Conservation (phyloP, 495 filamentous ascomycete species). For the Xylona heveae region DNA sequence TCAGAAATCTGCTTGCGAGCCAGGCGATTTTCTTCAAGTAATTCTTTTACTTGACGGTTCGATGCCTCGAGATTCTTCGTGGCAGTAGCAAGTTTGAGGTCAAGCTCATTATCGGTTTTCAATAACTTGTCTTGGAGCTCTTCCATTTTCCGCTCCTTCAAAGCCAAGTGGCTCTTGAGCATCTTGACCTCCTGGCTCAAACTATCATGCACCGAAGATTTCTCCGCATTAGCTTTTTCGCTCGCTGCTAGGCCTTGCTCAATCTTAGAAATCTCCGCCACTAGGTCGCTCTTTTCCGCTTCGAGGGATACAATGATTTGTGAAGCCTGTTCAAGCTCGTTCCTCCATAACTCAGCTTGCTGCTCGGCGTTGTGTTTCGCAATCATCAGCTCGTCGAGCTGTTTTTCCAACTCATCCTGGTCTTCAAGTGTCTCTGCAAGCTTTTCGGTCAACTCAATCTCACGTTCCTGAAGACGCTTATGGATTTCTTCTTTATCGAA, state of each 20-base stretch:
- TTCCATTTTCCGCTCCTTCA: constrained; percentile 79
- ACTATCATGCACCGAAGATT: constrained; percentile 47
- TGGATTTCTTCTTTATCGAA: constrained; percentile 98
- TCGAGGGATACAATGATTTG: constrained; percentile 69
- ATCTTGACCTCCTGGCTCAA: constrained; percentile 70
- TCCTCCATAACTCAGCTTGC: constrained; percentile 54
- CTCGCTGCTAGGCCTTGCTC: constrained; percentile 45
- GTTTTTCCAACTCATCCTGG: constrained; percentile 81
- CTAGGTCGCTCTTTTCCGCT: constrained; percentile 56
- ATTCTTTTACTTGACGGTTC: constrained; percentile 47
- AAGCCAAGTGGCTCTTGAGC: constrained; percentile 69
- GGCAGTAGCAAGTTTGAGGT: constrained; percentile 63
- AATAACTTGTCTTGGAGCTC: constrained; percentile 73
- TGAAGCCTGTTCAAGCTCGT: constrained; percentile 79
- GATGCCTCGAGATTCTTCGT: constrained; percentile 62
- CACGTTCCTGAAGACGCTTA: constrained; percentile 73
- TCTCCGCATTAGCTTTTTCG: constrained; percentile 40
- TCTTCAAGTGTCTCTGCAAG: constrained; percentile 83
- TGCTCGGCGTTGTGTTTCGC: constrained; percentile 82
- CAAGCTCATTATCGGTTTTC: constrained; percentile 72
- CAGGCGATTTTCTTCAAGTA: constrained; percentile 63
- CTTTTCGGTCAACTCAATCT: constrained; percentile 79
- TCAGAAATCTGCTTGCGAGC: constrained; percentile 71
- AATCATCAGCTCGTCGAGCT: constrained; percentile 71
- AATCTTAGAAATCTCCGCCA: constrained; percentile 40